These are phyloP conservation scores for Mucor mucedo DNA, from an alignment of 371 early-diverging fungal genomes.

Conservation along the genomic window DNA sequence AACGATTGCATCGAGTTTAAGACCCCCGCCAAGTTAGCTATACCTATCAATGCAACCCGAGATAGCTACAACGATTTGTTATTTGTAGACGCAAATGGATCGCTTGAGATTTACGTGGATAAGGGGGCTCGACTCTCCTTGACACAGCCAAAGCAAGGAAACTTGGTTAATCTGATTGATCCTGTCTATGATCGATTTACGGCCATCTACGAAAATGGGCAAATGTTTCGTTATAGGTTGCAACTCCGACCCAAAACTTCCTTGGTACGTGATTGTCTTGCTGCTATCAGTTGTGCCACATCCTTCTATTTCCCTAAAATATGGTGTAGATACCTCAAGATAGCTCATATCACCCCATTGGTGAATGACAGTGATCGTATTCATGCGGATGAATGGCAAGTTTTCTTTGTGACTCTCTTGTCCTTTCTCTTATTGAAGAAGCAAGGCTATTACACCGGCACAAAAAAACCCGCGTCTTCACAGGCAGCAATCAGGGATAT, in stretches of 20 bases:
- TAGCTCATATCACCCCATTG: slow-evolving; percentile 1
- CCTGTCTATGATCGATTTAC: slow-evolving; percentile 54
- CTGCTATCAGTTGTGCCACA: slow-evolving; percentile 54
- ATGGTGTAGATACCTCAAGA: slow-evolving; percentile 19
- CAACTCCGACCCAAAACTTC: slow-evolving; percentile 41
- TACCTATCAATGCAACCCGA: slow-evolving; percentile 53
- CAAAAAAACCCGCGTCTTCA: background rate
- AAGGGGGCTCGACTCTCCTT: slow-evolving; percentile 1
- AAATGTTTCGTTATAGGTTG: slow-evolving; percentile 40
- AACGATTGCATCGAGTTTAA: slow-evolving; percentile 32
- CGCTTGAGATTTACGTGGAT: slow-evolving; percentile 14
- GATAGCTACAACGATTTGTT: slow-evolving; percentile 41
- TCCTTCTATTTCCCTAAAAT: slow-evolving; percentile 30
- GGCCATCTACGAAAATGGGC: slow-evolving; percentile 31
- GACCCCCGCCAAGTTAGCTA: slow-evolving; percentile 37
- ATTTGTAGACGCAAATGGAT: slow-evolving; percentile 20
- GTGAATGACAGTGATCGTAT: background rate
- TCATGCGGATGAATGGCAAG: slow-evolving; percentile 55
- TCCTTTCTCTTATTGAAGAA: slow-evolving; percentile 49
- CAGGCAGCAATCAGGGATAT: background rate
- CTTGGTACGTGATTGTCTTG: slow-evolving; percentile 51
- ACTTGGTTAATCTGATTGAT: slow-evolving; percentile 41
- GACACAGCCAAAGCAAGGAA: background rate
- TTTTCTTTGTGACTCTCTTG: slow-evolving; percentile 56
- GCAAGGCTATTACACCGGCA: slow-evolving; percentile 3